These are phyloP conservation scores for Saccharomycopsis schoenii DNA, from an alignment of 805 yeast genomes.

Conservation along the genomic window DNA sequence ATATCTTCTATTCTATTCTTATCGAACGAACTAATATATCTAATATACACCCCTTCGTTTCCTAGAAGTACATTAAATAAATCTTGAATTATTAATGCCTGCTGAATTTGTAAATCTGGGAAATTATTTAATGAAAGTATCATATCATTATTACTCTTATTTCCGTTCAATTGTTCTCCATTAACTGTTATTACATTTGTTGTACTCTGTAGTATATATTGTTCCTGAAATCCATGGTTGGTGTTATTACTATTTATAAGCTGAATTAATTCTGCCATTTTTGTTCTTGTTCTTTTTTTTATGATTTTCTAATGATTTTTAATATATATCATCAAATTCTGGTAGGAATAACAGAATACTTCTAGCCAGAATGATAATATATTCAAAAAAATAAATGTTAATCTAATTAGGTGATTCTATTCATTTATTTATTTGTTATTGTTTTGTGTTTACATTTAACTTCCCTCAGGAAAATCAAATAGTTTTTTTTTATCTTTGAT, in stretches of 20 bases:
- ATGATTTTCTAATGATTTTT: background rate
- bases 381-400: no score
- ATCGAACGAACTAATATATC: slow-evolving; percentile 51
- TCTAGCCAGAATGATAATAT: no score
- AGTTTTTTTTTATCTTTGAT: background rate
- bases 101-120: slow-evolving; percentile 42
- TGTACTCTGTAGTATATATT: background rate
- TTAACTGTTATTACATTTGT: background rate
- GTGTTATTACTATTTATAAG: background rate
- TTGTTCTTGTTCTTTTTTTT: background rate
- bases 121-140: background rate
- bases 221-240: background rate
- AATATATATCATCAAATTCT: no score
- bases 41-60: slow-evolving; percentile 66
- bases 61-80: slow-evolving; percentile 59
- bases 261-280: background rate
- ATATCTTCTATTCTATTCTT: slow-evolving; percentile 20
- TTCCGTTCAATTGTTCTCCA: background rate
- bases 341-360: no score
- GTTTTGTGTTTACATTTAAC: no score
- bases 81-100: slow-evolving; percentile 64
- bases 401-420: no score
- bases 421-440: no score
- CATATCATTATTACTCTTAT: background rate
- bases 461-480: no score